phyloP scores from a whole-genome alignment of 2,329 filamentous ascomycete genomes.

The Xenoacremonium recifei region DNA sequence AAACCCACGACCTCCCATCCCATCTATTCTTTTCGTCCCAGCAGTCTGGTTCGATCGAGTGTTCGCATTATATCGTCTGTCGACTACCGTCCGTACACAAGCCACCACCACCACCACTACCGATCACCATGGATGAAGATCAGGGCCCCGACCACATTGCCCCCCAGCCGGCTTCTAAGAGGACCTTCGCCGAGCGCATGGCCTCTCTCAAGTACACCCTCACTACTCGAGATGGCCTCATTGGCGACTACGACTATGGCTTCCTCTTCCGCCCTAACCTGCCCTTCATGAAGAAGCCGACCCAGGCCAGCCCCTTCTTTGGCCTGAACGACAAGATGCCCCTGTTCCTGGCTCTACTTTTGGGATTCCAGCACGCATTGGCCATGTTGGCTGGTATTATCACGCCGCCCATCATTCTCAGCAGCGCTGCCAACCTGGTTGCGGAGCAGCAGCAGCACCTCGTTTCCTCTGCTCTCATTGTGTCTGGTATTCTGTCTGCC shows the following conservation, averaged over 20 bases:
- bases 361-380: constrained; percentile 77
- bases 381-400: constrained; percentile 77
- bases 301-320: constrained; percentile 67
- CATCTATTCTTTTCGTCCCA: not conserved
- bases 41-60: not conserved
- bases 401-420: constrained; percentile 73
- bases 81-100: constrained; percentile 8
- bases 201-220: constrained; percentile 38
- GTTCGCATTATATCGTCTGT: not conserved
- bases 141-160: constrained; percentile 50
- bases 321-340: constrained; percentile 80
- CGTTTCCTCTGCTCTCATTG: constrained; percentile 75
- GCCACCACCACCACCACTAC: constrained; percentile 5
- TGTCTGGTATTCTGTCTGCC: constrained; percentile 71
- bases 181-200: constrained; percentile 26
- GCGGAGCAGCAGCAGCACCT: constrained; percentile 68
- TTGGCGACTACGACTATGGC: constrained; percentile 87
- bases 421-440: constrained; percentile 60
- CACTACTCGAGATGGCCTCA: constrained; percentile 65
- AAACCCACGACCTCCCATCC: not conserved
- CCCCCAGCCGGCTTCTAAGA: constrained; percentile 35
- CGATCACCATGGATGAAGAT: constrained; percentile 52
- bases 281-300: constrained; percentile 70
- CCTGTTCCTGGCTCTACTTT: constrained; percentile 67
- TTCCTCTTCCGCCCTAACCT: constrained; percentile 82